Evolutionary conservation across 306 rosid species (phyloP), one percentile per base, ranked within the genome.

Genomic region (Vigna hirtella): DNA sequence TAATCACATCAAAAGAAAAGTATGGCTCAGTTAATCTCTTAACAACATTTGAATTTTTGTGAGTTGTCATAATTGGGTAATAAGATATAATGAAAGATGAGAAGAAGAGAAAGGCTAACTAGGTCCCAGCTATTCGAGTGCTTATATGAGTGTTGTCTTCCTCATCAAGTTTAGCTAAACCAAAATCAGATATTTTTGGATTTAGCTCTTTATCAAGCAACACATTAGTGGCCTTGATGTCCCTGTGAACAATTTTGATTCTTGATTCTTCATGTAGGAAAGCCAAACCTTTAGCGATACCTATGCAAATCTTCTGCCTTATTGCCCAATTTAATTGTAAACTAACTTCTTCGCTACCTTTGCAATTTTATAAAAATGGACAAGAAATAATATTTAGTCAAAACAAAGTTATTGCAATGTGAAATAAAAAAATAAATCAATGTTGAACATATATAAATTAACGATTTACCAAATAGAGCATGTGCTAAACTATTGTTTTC

Each of bases 181-280:
- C 67, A 61, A 61, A 61, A 32, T 61, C 67, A 14, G 67, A 61
- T 28, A 61, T 61, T 1, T 61, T 61, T 61, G 67, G 67, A 4
- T 61, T 61, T 14, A 61, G n/a, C 2, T 61, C 43, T 61, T 61
- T 61, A 20, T 61, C 67, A 1, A 61, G 12, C 12, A 61, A 30
- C 6, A 61, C 67, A 32, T 61, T 61, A 30, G 67, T 30, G 42
- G 43, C 67, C 6, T 61, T 61, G 8, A 61, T 61, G 43, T 63
- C 69, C 14, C 69, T 63, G 4, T 63, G 69, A 34, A 63, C 69
- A 63, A 63, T 34, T n/a, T 63, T 63, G 4, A 63, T 8, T 34
- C 14, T 71, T 49, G 95, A 90, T 73, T 88, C 93, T 76, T 88
- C 93, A 59, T 88, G 96, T 34, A 88, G 87, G 67, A 72, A 88